Evolutionary conservation across 2,329 filamentous ascomycete species (phyloP).

Genomic region (Aspergillus persii): DNA sequence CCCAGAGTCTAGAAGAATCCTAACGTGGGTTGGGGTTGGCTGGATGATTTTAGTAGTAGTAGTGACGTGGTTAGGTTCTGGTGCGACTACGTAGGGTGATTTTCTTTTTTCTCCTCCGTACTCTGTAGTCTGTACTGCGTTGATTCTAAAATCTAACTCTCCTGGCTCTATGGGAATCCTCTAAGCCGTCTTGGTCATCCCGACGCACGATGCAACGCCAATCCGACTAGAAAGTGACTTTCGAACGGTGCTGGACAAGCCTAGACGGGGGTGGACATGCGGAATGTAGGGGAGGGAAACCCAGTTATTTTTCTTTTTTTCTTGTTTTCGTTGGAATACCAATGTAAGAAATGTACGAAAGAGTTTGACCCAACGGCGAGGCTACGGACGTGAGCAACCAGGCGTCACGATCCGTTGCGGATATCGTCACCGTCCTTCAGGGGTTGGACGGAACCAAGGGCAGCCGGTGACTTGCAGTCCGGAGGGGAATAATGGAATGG

Average conservation of each 20-base stretch:
- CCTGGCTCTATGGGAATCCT: background rate
- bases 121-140: too few species aligned
- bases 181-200: background rate
- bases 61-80: background rate
- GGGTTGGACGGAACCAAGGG: too few species aligned
- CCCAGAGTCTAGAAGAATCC: background rate
- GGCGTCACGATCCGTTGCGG: background rate
- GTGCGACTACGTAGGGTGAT: background rate
- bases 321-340: too few species aligned
- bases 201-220: background rate
- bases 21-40: background rate
- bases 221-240: background rate
- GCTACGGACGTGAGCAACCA: background rate
- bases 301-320: too few species aligned
- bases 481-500: too few species aligned
- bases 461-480: too few species aligned
- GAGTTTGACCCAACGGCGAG: background rate
- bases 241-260: background rate
- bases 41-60: background rate
- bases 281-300: background rate
- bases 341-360: background rate
- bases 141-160: too few species aligned
- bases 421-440: background rate
- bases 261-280: background rate
- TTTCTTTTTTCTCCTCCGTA: background rate